Evolutionary conservation across 2,329 filamentous ascomycete species (phyloP).

Genomic region (Penicillium brevicompactum): DNA sequence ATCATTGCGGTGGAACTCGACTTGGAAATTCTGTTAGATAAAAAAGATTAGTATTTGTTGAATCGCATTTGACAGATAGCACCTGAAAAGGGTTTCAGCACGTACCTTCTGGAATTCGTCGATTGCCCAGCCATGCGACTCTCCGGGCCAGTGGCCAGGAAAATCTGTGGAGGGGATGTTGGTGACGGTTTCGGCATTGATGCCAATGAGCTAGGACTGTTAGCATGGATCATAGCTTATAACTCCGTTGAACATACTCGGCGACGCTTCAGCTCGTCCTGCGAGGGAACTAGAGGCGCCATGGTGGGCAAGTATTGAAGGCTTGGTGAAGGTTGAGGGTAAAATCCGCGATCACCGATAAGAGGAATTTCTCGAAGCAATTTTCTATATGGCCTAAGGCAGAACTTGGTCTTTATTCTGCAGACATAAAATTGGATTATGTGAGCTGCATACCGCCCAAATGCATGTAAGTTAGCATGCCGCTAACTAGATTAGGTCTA

Average conservation of each 20-base stretch:
- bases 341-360: constrained; percentile 25
- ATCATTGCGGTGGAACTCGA: constrained; percentile 84
- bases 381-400: constrained; percentile 37
- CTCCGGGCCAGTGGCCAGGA: constrained; percentile 85
- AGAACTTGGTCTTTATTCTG: constrained; percentile 24
- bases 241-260: constrained; percentile 36
- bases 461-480: not conserved
- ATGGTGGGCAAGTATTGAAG: constrained; percentile 29
- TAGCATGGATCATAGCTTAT: not conserved
- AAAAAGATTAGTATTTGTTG: constrained; percentile 4
- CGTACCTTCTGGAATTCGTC: constrained; percentile 67
- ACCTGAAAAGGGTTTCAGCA: not conserved
- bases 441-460: not conserved
- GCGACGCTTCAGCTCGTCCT: constrained; percentile 47
- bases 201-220: constrained; percentile 69
- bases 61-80: not conserved
- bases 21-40: constrained; percentile 60
- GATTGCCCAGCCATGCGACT: constrained; percentile 79
- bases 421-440: not conserved
- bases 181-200: constrained; percentile 88
- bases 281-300: constrained; percentile 46
- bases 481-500: not conserved
- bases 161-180: constrained; percentile 89
- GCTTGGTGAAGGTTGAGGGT: constrained; percentile 19
- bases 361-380: constrained; percentile 35